Evolutionary conservation across 129 eudicot genomes (phyloP), one percentile per base, ranked within the genome.

Genomic region (Logfia minima): DNA sequence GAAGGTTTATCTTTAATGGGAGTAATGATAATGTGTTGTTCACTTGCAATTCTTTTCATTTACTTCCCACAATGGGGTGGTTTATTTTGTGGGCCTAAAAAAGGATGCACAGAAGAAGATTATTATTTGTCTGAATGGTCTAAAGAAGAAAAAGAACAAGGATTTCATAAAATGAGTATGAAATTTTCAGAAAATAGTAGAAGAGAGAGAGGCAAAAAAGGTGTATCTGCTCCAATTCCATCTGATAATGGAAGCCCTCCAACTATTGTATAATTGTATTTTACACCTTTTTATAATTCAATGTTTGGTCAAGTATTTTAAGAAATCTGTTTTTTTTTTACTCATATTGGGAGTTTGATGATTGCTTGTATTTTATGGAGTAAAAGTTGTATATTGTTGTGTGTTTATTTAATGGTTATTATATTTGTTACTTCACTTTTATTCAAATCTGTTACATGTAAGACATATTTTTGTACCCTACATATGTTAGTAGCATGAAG

Each of bases 41-140:
- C 96, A 14, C 71, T 86, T 3, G 84, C 86, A 17, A 81, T 92
- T 39, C n/a, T 74, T 41, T 71, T 90, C 22, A 88, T 90, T 75
- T 80, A 90, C 88, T 92, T 92, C 81, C 98, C 96, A 23, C 98
- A 92, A 78, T 92, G 98, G 98, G 98, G 98, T 45, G 93, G 98
- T 31, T 83, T 88, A 83, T 85, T 92, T 65, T 83, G 79, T 55
- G 98, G 96, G 0, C 92, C 98, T 0, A 83, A 84, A 35, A 76
- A 86, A 71, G 93, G 92, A n/a, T 21, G 45, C 16, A 86, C 93
- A 0, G 98, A 92, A 78, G 92, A 90, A 80, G 93, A 88, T 68
- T 92, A 92, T 76, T 92, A 92, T 84, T 18, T 88, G 72, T 77
- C 84, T 3, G 98, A 92, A 79, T 92, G 98, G 98, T 74, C 51